phyloP scores from a whole-genome alignment of 2,329 filamentous ascomycete genomes.

The Ambrosiella cleistominuta region DNA sequence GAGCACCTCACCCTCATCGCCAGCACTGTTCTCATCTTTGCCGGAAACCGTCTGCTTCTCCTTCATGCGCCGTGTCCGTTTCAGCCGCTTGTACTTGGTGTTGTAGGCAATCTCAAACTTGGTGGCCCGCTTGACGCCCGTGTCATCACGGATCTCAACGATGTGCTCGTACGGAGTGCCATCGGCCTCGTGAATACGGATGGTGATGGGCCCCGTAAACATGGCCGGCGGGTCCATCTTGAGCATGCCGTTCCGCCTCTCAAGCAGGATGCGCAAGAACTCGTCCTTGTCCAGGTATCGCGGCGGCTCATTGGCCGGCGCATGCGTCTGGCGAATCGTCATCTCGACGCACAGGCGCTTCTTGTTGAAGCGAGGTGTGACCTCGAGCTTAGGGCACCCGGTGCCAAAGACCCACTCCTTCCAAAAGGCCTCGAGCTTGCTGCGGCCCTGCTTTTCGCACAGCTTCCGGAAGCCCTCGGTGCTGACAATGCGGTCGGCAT shows the following conservation, averaged over 20 bases:
- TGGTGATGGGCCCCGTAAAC: conserved; percentile 93
- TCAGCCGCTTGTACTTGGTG: conserved; percentile 95
- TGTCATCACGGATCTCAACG: conserved; percentile 77
- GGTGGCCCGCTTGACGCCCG: conserved; percentile 41
- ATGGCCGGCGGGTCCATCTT: conserved; percentile 54
- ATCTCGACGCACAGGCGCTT: conserved; percentile 92
- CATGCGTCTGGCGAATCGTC: conserved; percentile 61
- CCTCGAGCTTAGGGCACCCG: conserved; percentile 74
- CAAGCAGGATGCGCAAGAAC: conserved; percentile 73
- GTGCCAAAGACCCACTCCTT: conserved; percentile 80
- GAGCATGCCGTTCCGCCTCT: conserved; percentile 52
- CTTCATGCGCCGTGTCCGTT: conserved; percentile 68
- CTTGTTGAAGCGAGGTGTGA: conserved; percentile 88
- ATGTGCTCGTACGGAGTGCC: conserved; percentile 97
- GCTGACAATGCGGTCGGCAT: conserved; percentile 55
- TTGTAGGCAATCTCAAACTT: conserved; percentile 96
- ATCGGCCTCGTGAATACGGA: conserved; percentile 93
- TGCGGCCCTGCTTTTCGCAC: conserved; percentile 78
- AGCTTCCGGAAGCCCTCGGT: conserved; percentile 60
- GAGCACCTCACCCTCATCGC: conserved; percentile 39
- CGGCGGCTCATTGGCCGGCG: conserved; percentile 20
- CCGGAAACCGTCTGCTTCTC: conserved; percentile 36
- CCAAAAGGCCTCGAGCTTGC: conserved; percentile 79
- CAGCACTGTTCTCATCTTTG: conserved; percentile 16
- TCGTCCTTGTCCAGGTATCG: conserved; percentile 43